Conservation (phyloP, 441 rosid species). For the Adansonia rubrostipa region DNA sequence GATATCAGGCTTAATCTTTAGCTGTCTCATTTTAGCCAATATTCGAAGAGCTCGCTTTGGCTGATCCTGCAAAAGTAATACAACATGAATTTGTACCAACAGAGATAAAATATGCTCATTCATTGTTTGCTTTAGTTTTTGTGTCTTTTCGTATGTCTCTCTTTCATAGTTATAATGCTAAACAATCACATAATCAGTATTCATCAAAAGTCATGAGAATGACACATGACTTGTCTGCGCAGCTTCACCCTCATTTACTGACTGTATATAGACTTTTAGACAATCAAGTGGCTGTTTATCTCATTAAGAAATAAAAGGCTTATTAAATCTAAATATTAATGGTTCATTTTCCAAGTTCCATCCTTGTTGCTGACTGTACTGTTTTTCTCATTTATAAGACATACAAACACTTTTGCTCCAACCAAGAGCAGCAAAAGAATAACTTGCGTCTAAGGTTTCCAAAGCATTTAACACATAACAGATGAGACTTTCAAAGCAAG, state of each 20-base stretch:
- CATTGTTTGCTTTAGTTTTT: not conserved
- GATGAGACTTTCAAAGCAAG: constrained; percentile 9
- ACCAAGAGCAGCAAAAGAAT: not conserved
- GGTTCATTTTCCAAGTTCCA: constrained; percentile 9
- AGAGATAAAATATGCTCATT: constrained; percentile 17
- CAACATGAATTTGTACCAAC: constrained; percentile 11
- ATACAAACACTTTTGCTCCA: constrained; percentile 2
- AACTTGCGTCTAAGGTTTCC: constrained; percentile 5
- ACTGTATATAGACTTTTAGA: not conserved
- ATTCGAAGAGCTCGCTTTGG: constrained; percentile 76
- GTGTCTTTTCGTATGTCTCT: not conserved
- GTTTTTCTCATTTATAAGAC: constrained; percentile 16
- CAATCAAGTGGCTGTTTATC: not conserved
- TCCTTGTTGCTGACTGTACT: not conserved
- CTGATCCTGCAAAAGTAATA: constrained; percentile 60
- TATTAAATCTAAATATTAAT: constrained; percentile 17
- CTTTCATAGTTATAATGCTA: not conserved
- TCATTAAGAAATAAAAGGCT: constrained; percentile 1
- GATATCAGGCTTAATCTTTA: constrained; percentile 59
- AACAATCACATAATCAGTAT: not conserved
- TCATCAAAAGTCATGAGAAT: not conserved
- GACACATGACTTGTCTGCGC: not conserved
- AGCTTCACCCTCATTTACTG: constrained; percentile 3
- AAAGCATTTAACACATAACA: constrained; percentile 5
- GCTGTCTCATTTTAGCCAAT: constrained; percentile 74